A percentile compares a stretch with the other conserved stretches of the same genome.
phyloP scores from a whole-genome alignment of 495 filamentous ascomycete species.

The Aspergillus kassunensis region DNA sequence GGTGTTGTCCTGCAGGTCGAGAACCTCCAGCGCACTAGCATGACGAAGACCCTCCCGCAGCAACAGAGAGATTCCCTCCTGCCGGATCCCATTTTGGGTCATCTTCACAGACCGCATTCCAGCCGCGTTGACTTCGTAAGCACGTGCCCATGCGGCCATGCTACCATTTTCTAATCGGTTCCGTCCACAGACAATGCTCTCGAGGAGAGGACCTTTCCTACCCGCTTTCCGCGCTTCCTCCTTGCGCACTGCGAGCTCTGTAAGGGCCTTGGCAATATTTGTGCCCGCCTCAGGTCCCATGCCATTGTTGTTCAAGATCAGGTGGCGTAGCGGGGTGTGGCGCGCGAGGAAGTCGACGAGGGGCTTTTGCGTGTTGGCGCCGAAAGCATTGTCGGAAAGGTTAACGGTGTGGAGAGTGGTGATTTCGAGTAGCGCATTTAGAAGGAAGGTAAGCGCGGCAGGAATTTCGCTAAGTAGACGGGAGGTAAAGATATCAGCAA shows the following conservation, averaged over 20 bases:
- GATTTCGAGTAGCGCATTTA: slow-evolving; percentile 79
- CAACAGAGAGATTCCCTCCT: slow-evolving; percentile 80
- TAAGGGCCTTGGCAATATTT: slow-evolving; percentile 74
- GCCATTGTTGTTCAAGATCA: slow-evolving; percentile 98
- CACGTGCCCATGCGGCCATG: slow-evolving; percentile 90
- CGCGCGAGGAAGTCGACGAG: slow-evolving; percentile 80
- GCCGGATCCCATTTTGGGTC: slow-evolving; percentile 96
- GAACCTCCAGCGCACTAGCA: slow-evolving; percentile 57
- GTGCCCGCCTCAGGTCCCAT: slow-evolving; percentile 86
- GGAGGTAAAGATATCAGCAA: slow-evolving; percentile 96
- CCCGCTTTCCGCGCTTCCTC: slow-evolving; percentile 65
- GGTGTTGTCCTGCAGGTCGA: slow-evolving; percentile 97
- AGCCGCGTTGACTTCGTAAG: slow-evolving; percentile 72
- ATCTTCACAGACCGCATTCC: slow-evolving; percentile 83
- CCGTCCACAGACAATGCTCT: slow-evolving; percentile 92
- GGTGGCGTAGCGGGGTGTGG: slow-evolving; percentile 82
- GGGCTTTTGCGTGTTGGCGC: slow-evolving; percentile 81
- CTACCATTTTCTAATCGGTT: slow-evolving; percentile 93
- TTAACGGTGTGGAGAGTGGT: slow-evolving; percentile 84
- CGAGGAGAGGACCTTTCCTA: slow-evolving; percentile 70
- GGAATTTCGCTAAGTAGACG: slow-evolving; percentile 93
- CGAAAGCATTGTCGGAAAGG: slow-evolving; percentile 96
- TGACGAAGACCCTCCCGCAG: slow-evolving; percentile 71
- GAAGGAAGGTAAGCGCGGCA: slow-evolving; percentile 75
- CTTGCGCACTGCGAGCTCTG: slow-evolving; percentile 75